phyloP scores from a whole-genome alignment of 805 yeast genomes.

The Teunomyces lycoperdinae region DNA sequence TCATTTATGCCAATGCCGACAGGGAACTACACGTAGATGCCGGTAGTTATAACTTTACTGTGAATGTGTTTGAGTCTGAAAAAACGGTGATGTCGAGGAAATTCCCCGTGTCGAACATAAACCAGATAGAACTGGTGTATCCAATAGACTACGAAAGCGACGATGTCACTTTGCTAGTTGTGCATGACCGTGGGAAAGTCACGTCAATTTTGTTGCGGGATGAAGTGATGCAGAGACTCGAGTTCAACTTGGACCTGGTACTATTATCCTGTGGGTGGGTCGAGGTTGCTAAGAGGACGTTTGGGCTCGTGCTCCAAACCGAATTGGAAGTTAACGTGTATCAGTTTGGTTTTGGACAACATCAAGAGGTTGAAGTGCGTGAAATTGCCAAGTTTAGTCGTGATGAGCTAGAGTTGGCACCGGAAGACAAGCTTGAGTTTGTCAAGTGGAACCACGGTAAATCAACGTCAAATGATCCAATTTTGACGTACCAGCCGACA shows the following conservation, averaged over 20 bases:
- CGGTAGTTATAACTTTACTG: background rate
- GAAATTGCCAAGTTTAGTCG: background rate
- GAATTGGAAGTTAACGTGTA: background rate
- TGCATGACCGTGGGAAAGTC: background rate
- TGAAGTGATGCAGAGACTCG: background rate
- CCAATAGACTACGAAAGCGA: background rate
- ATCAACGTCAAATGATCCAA: background rate
- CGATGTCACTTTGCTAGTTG: background rate
- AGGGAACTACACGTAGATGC: background rate
- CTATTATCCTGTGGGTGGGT: background rate
- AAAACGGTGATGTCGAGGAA: conserved; percentile 1
- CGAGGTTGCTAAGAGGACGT: background rate
- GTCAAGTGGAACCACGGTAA: conserved; percentile 1
- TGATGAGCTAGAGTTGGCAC: background rate
- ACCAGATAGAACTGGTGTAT: conserved; percentile 1
- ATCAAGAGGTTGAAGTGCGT: background rate
- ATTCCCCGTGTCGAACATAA: background rate
- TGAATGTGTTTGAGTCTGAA: conserved; percentile 1
- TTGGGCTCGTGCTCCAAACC: background rate
- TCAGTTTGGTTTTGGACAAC: background rate
- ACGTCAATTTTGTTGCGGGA: background rate
- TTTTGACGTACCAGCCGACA: background rate
- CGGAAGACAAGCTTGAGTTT: background rate
- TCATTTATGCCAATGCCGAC: background rate
- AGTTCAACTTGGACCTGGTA: background rate